phyloP scores from a whole-genome alignment of 495 filamentous ascomycete species.

The Durotheca rogersii region DNA sequence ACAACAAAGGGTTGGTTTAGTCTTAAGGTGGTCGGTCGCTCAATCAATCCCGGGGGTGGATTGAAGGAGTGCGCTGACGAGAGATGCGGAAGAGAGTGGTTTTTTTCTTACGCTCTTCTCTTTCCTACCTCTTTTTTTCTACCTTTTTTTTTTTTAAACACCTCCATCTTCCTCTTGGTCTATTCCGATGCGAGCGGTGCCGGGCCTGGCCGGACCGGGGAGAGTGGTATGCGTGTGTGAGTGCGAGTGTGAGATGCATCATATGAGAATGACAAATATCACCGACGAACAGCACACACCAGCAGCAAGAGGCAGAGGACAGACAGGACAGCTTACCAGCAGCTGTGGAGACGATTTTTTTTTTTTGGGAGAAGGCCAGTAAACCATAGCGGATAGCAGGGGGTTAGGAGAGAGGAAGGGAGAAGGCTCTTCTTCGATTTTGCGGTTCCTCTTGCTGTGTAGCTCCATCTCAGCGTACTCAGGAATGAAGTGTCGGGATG shows the following conservation, averaged over 20 bases:
- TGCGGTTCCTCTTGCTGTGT: constrained; percentile 29
- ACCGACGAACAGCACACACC: constrained; percentile 25
- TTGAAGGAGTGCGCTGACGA: constrained; percentile 21
- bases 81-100: constrained; percentile 18
- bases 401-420: too few relatives aligned
- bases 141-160: background rate
- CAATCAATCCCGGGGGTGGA: constrained; percentile 5
- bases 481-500: constrained; percentile 32
- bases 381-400: constrained; percentile 6
- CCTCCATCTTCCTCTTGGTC: background rate
- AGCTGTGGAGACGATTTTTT: constrained; percentile 19
- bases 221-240: constrained; percentile 3
- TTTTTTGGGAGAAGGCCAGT: constrained; percentile 22
- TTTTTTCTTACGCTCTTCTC: constrained; percentile 2
- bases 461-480: constrained; percentile 22
- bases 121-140: background rate
- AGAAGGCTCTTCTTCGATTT: constrained; percentile 13
- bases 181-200: constrained; percentile 11
- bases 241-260: constrained; percentile 24
- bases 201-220: constrained; percentile 8
- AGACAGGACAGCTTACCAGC: constrained; percentile 27
- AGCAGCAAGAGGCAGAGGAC: constrained; percentile 9
- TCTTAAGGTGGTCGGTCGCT: constrained; percentile 2
- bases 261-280: constrained; percentile 35
- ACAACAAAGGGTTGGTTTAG: constrained; percentile 24